Evolutionary conservation across 805 yeast genomes (phyloP).

Genomic region (Aciculoconidium aculeatum): DNA sequence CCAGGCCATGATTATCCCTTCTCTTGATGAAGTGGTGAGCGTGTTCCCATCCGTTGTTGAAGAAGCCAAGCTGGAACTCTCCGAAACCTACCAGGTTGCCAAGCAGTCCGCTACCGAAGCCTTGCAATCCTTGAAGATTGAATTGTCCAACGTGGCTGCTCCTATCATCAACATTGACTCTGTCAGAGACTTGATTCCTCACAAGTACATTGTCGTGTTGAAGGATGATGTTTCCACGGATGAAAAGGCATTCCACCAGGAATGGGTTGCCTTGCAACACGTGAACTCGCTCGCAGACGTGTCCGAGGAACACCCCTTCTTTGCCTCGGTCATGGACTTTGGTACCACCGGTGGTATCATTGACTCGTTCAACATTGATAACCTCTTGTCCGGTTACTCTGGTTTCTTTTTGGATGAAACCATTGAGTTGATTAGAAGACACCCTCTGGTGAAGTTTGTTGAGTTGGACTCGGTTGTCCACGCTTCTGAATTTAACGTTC

Average conservation of each 20-base stretch:
- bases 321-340: slow-evolving; percentile 23
- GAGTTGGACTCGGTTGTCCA: slow-evolving; percentile 72
- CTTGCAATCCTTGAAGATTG: slow-evolving; percentile 8
- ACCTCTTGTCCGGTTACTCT: slow-evolving; percentile 66
- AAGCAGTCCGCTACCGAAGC: slow-evolving; percentile 4
- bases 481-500: slow-evolving; percentile 58
- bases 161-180: slow-evolving; percentile 43
- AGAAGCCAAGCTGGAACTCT: slow-evolving; percentile 2
- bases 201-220: slow-evolving; percentile 82
- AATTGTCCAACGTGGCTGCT: slow-evolving; percentile 12
- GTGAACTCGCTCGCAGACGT: slow-evolving; percentile 33
- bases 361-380: slow-evolving; percentile 56
- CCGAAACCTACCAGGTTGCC: slow-evolving; percentile 3
- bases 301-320: slow-evolving; percentile 27
- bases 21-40: slow-evolving; percentile 19
- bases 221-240: slow-evolving; percentile 55
- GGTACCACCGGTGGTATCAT: slow-evolving; percentile 16
- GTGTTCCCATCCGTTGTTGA: slow-evolving; percentile 12
- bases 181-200: slow-evolving; percentile 50
- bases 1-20: slow-evolving; percentile 26
- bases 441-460: slow-evolving; percentile 58
- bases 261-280: slow-evolving; percentile 57
- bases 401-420: slow-evolving; percentile 78
- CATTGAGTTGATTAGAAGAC: slow-evolving; percentile 64
- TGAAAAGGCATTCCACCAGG: slow-evolving; percentile 58